Evolutionary conservation across 2,329 filamentous ascomycete genomes (phyloP), one percentile per base, ranked within the genome.

Genomic region (Penicillium verrucosum): DNA sequence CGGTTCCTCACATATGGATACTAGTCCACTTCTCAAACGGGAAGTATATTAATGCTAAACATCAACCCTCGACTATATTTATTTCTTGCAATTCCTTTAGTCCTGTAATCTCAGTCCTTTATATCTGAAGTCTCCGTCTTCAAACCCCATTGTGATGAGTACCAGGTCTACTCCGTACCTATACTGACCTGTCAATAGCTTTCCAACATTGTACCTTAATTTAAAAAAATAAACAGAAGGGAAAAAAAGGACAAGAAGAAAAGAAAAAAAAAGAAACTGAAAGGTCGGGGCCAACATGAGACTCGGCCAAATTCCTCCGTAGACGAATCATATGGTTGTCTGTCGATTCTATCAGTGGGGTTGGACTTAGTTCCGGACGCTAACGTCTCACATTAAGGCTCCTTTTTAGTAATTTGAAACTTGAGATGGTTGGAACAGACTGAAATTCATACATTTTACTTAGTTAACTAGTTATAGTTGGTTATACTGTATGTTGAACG

Each of bases 351-450:
- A 27, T 45, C 43, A 57, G 61, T 63, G 63, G 62, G 23, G 58
- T 57, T 56, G 55, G 57, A 47, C 47, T 60, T 61, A 60, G 64
- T 58, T 58, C 57, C 61, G 56, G 55, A 62, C 62, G 63, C 64
- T 65, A 66, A 51, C 63, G 64, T 66, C 64, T 66, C 64, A 66
- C 16, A 51, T 65, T 61, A 56, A 63, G 54, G 10, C 36, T 16
- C 29, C 27, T 30, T 49, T 49, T 43, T 38, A 12, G 34, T 46
- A 57, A 50, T 50, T 42, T 59, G 58, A 58, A 47, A 58, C 51
- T 41, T 41, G 44, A 32, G 6, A 25, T 30, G 34, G 27, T 40
- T 27, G 9, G 21, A 11, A n/a, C 23, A 42, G 7, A 40, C n/a
- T 43, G 14, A 18, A 12, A 43, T 12, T n/a, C 25, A 29, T 43